Evolutionary conservation across 495 filamentous ascomycete genomes (phyloP), one percentile per base, ranked within the genome.

Genomic region (Geoglossum glabrum): DNA sequence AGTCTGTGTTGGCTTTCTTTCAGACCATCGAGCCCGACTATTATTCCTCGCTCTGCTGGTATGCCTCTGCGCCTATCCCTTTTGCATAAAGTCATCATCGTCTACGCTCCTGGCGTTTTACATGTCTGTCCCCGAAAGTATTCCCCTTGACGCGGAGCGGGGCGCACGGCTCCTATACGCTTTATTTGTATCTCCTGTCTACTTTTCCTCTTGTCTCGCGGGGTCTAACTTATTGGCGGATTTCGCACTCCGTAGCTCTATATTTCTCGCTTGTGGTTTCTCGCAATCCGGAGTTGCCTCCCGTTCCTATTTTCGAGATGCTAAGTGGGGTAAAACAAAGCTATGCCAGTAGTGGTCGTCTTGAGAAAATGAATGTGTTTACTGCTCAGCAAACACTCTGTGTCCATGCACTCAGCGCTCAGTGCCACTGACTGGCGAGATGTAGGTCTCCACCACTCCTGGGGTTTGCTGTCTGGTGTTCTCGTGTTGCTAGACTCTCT

Each of bases 1-100:
- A 52, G 40, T 52, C 49, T 52, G 49, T 52, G 23, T 52, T 52
- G 49, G 49, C 49, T 28, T 52, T 52, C n/a, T 52, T 27, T 52
- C 49, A 45, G 40, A 45, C 49, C 5, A 27, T 52, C 25, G 49
- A 27, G 28, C 25, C 28, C 49, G 28, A 34, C 11, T 9, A 23
- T 19, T 52, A 30, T 31, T 27, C 23, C 15, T 52, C 21, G 49
- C 49, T 52, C 49, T 52, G 17, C 49, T 19, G 25, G 28, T 52
- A 13, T 52, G 26, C 17, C 49, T 52, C 15, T 52, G 19, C 46
- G 7, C 46, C 6, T 21, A 34, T 28, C 4, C 49, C 49, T 52
- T 52, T 52, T 31, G 28, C 49, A 27, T 52, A 27, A 17, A 11
- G 49, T 31, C 49, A 28, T 31, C 49, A 30, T 52, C 49, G 28